Evolutionary conservation across 78 protist species (phyloP).

Genomic region (Dictyostelium capitatum): DNA sequence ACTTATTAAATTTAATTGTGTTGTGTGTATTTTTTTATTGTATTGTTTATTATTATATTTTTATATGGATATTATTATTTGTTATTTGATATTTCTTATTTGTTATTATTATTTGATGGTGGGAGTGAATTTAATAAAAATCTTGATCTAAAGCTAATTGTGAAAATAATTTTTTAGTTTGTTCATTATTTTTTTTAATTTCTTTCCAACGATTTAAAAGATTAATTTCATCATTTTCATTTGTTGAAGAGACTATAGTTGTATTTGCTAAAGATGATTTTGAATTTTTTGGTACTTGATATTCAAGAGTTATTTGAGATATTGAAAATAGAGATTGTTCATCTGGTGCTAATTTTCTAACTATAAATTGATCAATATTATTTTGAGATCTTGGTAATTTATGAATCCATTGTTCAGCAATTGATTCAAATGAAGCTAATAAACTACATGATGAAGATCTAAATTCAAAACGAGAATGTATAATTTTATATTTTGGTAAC

Average conservation of each 20-base stretch:
- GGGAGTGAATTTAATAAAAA: slow-evolving; percentile 72
- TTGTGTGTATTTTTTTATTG: too few species aligned
- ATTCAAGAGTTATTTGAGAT: slow-evolving; percentile 2
- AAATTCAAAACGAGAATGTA: slow-evolving; percentile 65
- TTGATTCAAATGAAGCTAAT: slow-evolving; percentile 31
- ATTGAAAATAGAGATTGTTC: slow-evolving; percentile 57
- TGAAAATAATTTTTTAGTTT: slow-evolving; percentile 27
- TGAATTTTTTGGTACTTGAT: slow-evolving; percentile 15
- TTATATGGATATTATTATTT: too few species aligned
- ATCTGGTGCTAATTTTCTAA: slow-evolving; percentile 42
- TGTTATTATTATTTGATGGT: neutral
- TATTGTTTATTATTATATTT: too few species aligned
- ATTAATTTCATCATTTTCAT: neutral
- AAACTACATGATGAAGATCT: slow-evolving; percentile 49
- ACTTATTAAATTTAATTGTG: too few species aligned
- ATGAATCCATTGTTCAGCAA: slow-evolving; percentile 52
- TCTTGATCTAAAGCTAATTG: slow-evolving; percentile 69
- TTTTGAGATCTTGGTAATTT: slow-evolving; percentile 57
- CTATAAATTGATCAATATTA: slow-evolving; percentile 22
- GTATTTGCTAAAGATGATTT: slow-evolving; percentile 5
- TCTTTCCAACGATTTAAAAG: slow-evolving; percentile 70
- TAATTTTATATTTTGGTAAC: slow-evolving; percentile 3
- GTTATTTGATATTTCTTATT: too few species aligned
- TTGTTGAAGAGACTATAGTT: neutral
- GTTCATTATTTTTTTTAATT: slow-evolving; percentile 17